Conservation (phyloP, 352 stramenopile genomes). For the Plasmopara viticola region DNA sequence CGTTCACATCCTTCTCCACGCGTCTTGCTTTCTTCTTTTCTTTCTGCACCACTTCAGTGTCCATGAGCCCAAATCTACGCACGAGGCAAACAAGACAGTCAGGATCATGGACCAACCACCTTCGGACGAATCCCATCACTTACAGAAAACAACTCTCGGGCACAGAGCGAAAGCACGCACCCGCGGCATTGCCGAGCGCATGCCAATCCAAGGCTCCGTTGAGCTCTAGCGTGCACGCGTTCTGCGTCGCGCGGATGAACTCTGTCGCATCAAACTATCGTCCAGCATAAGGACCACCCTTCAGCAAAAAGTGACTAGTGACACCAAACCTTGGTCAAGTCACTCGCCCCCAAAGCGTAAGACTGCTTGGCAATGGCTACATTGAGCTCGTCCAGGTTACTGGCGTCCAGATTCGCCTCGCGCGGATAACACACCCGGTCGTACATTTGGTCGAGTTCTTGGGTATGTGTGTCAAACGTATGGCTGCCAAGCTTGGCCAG, state of each 20-base stretch:
- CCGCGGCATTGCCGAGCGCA: conserved; percentile 44
- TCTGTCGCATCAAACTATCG: conserved; percentile 61
- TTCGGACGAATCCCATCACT: conserved; percentile 7
- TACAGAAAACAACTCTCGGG: conserved; percentile 70
- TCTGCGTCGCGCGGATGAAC: conserved; percentile 45
- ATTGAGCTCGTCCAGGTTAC: conserved; percentile 80
- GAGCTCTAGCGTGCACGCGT: conserved; percentile 37
- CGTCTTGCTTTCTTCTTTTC: conserved; percentile 49
- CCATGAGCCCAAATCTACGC: conserved; percentile 61
- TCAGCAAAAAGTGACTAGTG: too few species aligned
- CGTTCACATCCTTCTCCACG: conserved; percentile 39
- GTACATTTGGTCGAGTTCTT: conserved; percentile 71
- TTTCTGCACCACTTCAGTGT: conserved; percentile 70
- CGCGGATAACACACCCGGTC: conserved; percentile 72
- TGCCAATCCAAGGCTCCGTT: conserved; percentile 54
- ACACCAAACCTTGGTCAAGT: conserved; percentile 53
- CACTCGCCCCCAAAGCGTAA: conserved; percentile 56
- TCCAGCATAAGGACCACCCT: too few species aligned
- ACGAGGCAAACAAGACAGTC: conserved; percentile 5
- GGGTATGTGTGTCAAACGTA: conserved; percentile 50
- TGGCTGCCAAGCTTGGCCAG: conserved; percentile 57
- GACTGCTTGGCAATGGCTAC: conserved; percentile 68
- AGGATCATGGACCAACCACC: not conserved
- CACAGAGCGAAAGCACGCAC: conserved; percentile 65
- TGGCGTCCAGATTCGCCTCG: conserved; percentile 76